Conservation (phyloP, 208 protist species). For the Zelonia costaricensis region DNA sequence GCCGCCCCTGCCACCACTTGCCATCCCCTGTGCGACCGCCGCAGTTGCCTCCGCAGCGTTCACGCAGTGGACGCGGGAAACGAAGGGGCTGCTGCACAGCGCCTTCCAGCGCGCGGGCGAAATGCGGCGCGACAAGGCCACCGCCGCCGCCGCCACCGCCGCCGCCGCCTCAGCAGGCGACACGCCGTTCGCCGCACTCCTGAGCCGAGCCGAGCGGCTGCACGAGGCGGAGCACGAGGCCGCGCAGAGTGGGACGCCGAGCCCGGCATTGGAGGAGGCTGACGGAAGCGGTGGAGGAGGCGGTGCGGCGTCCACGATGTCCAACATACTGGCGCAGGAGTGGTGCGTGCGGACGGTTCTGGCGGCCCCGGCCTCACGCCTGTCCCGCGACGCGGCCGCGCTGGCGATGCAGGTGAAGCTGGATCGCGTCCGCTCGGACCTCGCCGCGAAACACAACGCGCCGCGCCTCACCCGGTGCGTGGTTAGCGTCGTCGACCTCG, state of each 20-base stretch:
- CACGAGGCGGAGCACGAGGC: background rate
- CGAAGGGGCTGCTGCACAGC: background rate
- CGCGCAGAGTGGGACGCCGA: background rate
- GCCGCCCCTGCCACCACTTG: constrained; percentile 4
- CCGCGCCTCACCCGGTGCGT: constrained; percentile 19
- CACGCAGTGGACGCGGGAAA: constrained; percentile 10
- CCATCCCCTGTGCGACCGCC: constrained; percentile 6
- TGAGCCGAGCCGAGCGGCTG: no score
- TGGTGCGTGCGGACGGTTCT: constrained; percentile 8
- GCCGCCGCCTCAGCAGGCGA: no score
- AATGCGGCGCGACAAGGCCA: background rate
- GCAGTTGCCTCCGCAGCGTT: constrained; percentile 1
- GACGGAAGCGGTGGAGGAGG: no score
- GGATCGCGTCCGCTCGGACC: constrained; percentile 17
- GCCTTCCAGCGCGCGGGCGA: constrained; percentile 5
- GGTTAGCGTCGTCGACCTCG: constrained; percentile 26
- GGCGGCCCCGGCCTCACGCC: background rate
- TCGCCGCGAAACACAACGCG: constrained; percentile 26
- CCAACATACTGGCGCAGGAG: background rate
- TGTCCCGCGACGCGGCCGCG: background rate
- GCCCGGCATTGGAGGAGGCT: background rate
- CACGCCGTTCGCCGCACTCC: no score
- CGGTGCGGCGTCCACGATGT: background rate
- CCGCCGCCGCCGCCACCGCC: background rate
- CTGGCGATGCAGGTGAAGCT: constrained; percentile 10